Percentiles rank a stretch among this genome's conserved stretches.
phyloP scores from a whole-genome alignment of 805 yeast species.

The Yarrowia sp. region DNA sequence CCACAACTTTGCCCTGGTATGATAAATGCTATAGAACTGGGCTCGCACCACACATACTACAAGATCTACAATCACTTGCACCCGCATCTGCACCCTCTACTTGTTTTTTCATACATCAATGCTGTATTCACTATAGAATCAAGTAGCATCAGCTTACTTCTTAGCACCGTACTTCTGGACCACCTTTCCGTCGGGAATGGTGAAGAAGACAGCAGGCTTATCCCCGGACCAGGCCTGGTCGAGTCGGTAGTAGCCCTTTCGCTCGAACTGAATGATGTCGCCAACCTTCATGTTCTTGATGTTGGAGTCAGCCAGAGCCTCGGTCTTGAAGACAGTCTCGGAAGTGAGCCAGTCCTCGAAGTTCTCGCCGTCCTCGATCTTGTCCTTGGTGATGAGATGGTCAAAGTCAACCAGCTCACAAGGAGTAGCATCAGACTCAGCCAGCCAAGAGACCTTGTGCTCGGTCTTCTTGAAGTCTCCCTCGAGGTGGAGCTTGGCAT shows the following conservation, averaged over 20 bases:
- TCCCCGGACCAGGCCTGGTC: slow-evolving; percentile 65
- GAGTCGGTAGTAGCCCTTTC: slow-evolving; percentile 93
- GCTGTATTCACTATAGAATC: neutral
- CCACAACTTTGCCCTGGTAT: neutral
- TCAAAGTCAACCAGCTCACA: slow-evolving; percentile 91
- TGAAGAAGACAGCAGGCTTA: slow-evolving; percentile 77
- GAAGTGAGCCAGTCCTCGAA: slow-evolving; percentile 91
- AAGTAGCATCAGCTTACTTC: slow-evolving; percentile 40
- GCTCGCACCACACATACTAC: too few species aligned
- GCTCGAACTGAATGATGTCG: slow-evolving; percentile 91
- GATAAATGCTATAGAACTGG: too few species aligned
- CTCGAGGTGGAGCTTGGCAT: slow-evolving; percentile 83
- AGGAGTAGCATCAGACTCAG: slow-evolving; percentile 75
- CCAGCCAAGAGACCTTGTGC: slow-evolving; percentile 94
- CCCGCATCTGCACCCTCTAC: too few species aligned
- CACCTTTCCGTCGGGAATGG: slow-evolving; percentile 95
- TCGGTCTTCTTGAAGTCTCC: slow-evolving; percentile 98
- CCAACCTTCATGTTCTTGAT: slow-evolving; percentile 79
- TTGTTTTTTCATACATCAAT: neutral
- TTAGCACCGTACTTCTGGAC: slow-evolving; percentile 79
- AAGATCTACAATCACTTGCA: too few species aligned
- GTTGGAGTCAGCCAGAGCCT: slow-evolving; percentile 82
- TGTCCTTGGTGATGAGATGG: slow-evolving; percentile 93
- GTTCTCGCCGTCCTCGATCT: slow-evolving; percentile 91
- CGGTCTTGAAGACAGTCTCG: slow-evolving; percentile 79